Percentiles rank a stretch among this genome's conserved stretches.
These are phyloP conservation scores for Penicillium cataractarum DNA, from an alignment of 495 filamentous ascomycete genomes.

Conservation along the genomic window DNA sequence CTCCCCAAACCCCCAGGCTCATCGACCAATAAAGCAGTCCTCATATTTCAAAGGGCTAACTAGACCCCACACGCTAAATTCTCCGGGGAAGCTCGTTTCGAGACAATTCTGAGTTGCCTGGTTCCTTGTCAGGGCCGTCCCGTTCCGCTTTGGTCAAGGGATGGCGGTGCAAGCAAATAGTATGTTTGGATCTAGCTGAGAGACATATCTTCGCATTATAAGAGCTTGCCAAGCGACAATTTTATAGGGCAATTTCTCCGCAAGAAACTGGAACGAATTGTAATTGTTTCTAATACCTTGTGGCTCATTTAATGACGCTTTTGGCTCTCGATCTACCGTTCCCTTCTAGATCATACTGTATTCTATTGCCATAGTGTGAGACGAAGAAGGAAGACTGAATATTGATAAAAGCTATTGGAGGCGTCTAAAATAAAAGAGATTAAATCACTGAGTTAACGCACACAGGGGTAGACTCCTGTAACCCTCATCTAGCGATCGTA, in stretches of 20 bases:
- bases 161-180: background rate
- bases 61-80: background rate
- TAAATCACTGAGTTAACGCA: background rate
- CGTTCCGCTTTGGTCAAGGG: constrained; percentile 1
- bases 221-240: background rate
- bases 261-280: no score
- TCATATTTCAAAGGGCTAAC: background rate
- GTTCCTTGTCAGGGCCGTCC: background rate
- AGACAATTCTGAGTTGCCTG: background rate
- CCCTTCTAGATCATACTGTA: no score
- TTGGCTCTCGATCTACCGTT: no score
- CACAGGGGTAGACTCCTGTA: background rate
- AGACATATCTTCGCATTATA: background rate
- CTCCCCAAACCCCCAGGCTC: background rate
- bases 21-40: background rate
- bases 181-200: background rate
- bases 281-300: no score
- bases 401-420: background rate
- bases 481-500: background rate
- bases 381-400: no score
- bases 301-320: background rate
- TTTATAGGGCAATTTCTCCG: background rate
- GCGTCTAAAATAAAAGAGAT: background rate
- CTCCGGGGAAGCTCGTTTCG: background rate
- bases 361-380: no score